phyloP scores from a whole-genome alignment of 2,329 filamentous ascomycete species.

The Verticillium dahliae region DNA sequence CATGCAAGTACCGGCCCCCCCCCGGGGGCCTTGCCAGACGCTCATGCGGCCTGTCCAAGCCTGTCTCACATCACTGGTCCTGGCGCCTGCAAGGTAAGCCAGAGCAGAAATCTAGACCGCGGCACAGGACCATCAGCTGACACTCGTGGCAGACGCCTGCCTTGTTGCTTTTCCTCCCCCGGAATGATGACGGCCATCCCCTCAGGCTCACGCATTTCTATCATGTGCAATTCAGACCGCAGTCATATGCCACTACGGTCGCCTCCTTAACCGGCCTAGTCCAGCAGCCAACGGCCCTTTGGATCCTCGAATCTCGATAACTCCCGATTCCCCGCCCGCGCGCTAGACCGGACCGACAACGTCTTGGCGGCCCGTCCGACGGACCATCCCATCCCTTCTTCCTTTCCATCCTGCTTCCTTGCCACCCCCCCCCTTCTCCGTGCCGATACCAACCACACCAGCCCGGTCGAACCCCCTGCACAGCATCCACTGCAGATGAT shows the following conservation, averaged over 20 bases:
- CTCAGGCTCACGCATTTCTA: background rate
- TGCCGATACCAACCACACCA: background rate
- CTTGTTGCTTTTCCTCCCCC: background rate
- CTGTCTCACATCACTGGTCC: background rate
- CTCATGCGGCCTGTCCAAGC: background rate
- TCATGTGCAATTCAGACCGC: background rate
- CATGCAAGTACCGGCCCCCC: too few relatives aligned
- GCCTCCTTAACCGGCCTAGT: background rate
- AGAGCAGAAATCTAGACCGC: background rate
- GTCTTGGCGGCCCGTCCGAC: background rate
- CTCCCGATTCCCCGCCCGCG: background rate
- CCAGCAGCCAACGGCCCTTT: background rate
- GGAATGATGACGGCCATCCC: background rate
- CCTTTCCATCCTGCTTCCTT: background rate
- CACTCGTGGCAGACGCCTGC: background rate
- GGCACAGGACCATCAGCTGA: background rate
- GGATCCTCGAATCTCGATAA: background rate
- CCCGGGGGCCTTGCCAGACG: too few relatives aligned
- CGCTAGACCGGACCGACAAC: background rate
- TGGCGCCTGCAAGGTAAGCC: background rate
- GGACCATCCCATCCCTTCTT: background rate
- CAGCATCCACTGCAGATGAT: background rate
- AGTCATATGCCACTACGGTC: background rate
- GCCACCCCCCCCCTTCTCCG: background rate
- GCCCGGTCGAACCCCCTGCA: background rate